Evolutionary conservation across 2,329 filamentous ascomycete species (phyloP).

Genomic region (Ascochyta rabiei): DNA sequence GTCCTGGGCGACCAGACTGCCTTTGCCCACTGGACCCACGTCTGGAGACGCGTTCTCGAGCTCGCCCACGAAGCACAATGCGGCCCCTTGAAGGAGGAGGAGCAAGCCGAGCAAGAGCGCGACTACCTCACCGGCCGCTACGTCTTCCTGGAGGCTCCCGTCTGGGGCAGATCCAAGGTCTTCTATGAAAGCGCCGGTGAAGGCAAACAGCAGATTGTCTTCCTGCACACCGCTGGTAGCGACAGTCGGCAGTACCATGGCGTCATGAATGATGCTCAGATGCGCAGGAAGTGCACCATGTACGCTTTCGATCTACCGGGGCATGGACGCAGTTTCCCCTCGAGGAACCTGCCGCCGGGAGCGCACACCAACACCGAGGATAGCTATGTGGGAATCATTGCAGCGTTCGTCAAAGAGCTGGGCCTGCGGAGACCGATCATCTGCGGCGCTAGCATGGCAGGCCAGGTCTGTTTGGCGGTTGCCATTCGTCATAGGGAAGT

Average conservation of each 20-base stretch:
- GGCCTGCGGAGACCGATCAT: slow-evolving; percentile 55
- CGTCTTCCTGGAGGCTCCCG: slow-evolving; percentile 53
- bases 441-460: slow-evolving; percentile 59
- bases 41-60: slow-evolving; percentile 57
- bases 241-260: slow-evolving; percentile 59
- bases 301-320: slow-evolving; percentile 58
- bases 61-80: slow-evolving; percentile 56
- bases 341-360: slow-evolving; percentile 49
- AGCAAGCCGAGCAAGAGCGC: slow-evolving; percentile 44
- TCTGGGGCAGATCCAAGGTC: slow-evolving; percentile 57
- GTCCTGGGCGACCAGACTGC: slow-evolving; percentile 54
- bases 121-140: slow-evolving; percentile 57
- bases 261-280: slow-evolving; percentile 57
- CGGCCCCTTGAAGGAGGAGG: slow-evolving; percentile 52
- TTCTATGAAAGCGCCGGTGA: slow-evolving; percentile 58
- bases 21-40: slow-evolving; percentile 54
- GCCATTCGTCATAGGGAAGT: slow-evolving; percentile 56
- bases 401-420: slow-evolving; percentile 53
- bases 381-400: slow-evolving; percentile 54
- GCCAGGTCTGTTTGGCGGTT: slow-evolving; percentile 56
- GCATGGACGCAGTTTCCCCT: slow-evolving; percentile 57
- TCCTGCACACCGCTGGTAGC: slow-evolving; percentile 55
- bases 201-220: slow-evolving; percentile 55
- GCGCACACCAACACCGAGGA: slow-evolving; percentile 58
- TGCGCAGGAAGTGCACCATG: slow-evolving; percentile 57